Evolutionary conservation across 495 filamentous ascomycete species (phyloP).

Genomic region (Penicillium samsonianum): DNA sequence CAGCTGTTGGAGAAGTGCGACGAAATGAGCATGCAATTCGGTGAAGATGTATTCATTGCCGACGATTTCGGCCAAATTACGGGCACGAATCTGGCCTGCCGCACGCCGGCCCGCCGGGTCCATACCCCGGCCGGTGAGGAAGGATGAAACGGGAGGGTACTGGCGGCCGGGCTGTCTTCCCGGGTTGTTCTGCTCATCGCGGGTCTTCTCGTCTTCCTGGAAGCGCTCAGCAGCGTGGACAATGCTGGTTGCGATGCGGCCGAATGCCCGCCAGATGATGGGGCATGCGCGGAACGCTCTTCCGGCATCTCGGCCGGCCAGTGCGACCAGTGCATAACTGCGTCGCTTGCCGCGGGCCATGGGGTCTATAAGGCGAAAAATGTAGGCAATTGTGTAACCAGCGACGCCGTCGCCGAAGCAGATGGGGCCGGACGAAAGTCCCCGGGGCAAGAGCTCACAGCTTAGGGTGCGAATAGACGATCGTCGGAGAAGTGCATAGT

Average conservation of each 20-base stretch:
- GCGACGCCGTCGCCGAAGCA: slow-evolving; percentile 81
- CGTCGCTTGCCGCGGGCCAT: slow-evolving; percentile 84
- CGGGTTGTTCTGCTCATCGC: slow-evolving; percentile 43
- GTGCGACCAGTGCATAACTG: slow-evolving; percentile 85
- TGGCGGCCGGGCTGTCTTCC: slow-evolving; percentile 30
- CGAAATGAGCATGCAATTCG: slow-evolving; percentile 79
- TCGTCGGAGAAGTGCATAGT: slow-evolving; percentile 82
- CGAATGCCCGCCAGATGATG: slow-evolving; percentile 73
- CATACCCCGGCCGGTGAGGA: slow-evolving; percentile 60
- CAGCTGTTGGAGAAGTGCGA: slow-evolving; percentile 68
- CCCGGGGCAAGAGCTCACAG: slow-evolving; percentile 78
- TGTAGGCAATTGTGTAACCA: slow-evolving; percentile 89
- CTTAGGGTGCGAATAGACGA: slow-evolving; percentile 85
- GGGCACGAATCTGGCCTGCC: slow-evolving; percentile 61
- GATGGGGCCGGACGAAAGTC: slow-evolving; percentile 72
- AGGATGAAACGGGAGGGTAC: slow-evolving; percentile 62
- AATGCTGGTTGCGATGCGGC: slow-evolving; percentile 74
- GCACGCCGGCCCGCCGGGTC: slow-evolving; percentile 59
- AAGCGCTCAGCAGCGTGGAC: slow-evolving; percentile 61
- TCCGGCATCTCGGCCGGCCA: slow-evolving; percentile 68
- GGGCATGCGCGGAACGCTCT: slow-evolving; percentile 74
- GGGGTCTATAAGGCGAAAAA: slow-evolving; percentile 86
- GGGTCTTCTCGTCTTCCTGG: slow-evolving; percentile 49
- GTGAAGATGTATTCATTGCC: slow-evolving; percentile 87
- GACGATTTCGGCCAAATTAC: slow-evolving; percentile 81